Evolutionary conservation across 495 filamentous ascomycete genomes (phyloP).

Genomic region (Talaromyces thailandensis): DNA sequence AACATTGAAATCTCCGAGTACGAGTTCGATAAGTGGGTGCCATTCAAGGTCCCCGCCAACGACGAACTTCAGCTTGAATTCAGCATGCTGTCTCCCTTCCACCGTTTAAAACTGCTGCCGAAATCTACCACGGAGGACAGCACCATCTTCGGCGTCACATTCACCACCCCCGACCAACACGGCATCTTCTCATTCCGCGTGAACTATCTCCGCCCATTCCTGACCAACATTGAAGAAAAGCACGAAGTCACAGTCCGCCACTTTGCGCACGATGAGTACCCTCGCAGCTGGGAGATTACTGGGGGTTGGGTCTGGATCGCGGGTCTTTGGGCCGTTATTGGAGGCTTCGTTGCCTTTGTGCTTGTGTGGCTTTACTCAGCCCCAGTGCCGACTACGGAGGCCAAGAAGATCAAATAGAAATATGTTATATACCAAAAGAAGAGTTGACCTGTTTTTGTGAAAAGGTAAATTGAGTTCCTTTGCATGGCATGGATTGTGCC

Average conservation of each 20-base stretch:
- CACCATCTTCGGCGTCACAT: conserved; percentile 64
- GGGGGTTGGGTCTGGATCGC: conserved; percentile 95
- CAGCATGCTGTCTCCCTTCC: conserved; percentile 97
- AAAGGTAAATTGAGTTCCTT: background rate
- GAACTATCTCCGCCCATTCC: conserved; percentile 91
- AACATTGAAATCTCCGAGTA: conserved; percentile 85
- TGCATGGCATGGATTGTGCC: background rate
- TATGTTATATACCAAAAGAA: background rate
- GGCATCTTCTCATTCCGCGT: conserved; percentile 95
- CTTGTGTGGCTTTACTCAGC: conserved; percentile 83
- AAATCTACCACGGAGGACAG: conserved; percentile 50
- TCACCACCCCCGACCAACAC: conserved; percentile 88
- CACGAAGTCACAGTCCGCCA: conserved; percentile 87
- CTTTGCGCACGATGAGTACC: conserved; percentile 95
- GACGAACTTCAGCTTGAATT: conserved; percentile 90
- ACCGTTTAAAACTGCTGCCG: conserved; percentile 70
- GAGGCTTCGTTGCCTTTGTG: conserved; percentile 78
- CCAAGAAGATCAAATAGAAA: conserved; percentile 58
- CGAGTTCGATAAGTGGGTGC: conserved; percentile 54
- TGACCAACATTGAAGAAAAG: conserved; percentile 89
- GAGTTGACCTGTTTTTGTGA: background rate
- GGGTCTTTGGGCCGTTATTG: conserved; percentile 74
- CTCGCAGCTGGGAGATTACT: conserved; percentile 79
- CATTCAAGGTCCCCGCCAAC: conserved; percentile 57
- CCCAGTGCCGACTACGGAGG: conserved; percentile 31